Evolutionary conservation across 352 stramenopile genomes (phyloP).

Genomic region (Globisporangium middletonii): DNA sequence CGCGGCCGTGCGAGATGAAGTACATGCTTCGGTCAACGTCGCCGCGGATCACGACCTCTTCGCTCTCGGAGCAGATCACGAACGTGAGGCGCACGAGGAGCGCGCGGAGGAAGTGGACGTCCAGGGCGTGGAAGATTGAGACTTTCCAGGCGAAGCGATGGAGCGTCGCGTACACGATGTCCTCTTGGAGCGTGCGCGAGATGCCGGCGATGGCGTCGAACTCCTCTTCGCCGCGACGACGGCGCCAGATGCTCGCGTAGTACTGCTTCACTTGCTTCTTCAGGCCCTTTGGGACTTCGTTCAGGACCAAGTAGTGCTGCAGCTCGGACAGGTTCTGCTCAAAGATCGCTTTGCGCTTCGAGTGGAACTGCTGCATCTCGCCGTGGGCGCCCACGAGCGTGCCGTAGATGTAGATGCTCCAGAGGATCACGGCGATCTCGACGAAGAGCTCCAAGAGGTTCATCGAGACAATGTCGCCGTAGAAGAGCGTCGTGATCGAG

Average conservation of each 20-base stretch:
- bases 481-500: constrained; percentile 68
- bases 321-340: constrained; percentile 60
- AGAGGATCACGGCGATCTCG: constrained; percentile 50
- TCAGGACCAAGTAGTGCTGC: constrained; percentile 66
- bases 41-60: constrained; percentile 61
- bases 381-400: constrained; percentile 53
- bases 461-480: constrained; percentile 64
- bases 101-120: constrained; percentile 54
- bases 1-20: constrained; percentile 56
- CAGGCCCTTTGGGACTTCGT: constrained; percentile 55
- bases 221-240: constrained; percentile 46
- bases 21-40: constrained; percentile 81
- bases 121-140: constrained; percentile 37
- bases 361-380: constrained; percentile 41
- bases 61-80: constrained; percentile 54
- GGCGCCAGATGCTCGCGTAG: constrained; percentile 54
- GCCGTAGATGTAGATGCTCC: constrained; percentile 70
- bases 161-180: constrained; percentile 53
- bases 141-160: constrained; percentile 47
- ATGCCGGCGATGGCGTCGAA: constrained; percentile 39
- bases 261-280: constrained; percentile 72
- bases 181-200: constrained; percentile 47
- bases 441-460: constrained; percentile 54
- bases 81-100: constrained; percentile 52
- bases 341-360: constrained; percentile 40